A percentile compares a stretch with the other conserved stretches of the same genome.
These are phyloP conservation scores for Solanum neorickii DNA, from an alignment of 257 asterid species.

Conservation along the genomic window DNA sequence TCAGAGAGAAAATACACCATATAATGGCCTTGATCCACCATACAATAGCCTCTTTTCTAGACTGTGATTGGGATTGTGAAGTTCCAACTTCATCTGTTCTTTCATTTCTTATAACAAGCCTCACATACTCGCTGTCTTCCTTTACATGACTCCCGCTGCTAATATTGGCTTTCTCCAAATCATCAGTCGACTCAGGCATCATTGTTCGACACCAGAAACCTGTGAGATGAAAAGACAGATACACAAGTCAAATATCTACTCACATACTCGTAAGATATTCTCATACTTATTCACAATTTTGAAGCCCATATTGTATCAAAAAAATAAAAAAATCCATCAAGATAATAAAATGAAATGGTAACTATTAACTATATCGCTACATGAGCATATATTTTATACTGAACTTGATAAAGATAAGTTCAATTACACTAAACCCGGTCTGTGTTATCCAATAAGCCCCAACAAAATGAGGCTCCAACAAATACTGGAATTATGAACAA, in stretches of 20 bases:
- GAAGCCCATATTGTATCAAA: neutral
- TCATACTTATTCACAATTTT: neutral
- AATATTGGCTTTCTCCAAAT: constrained; percentile 23
- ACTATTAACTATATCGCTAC: neutral
- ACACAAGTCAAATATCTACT: neutral
- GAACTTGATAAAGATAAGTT: neutral
- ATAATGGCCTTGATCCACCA: constrained; percentile 60
- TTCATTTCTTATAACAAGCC: constrained; percentile 56
- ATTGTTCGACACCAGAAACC: constrained; percentile 47
- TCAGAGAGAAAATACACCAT: constrained; percentile 22
- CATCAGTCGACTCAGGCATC: constrained; percentile 44
- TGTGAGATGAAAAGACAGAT: constrained; percentile 10
- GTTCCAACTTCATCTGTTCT: constrained; percentile 25
- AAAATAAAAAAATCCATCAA: neutral
- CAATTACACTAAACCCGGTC: neutral
- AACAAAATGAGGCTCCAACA: neutral
- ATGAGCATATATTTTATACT: neutral
- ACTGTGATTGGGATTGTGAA: constrained; percentile 17
- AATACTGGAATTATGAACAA: neutral
- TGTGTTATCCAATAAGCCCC: neutral
- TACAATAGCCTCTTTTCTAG: constrained; percentile 10
- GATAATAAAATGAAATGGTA: neutral
- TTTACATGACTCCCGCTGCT: constrained; percentile 20
- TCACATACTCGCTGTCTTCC: constrained; percentile 66
- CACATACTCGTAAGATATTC: neutral